A percentile compares a stretch with the other conserved stretches of the same genome.
Evolutionary conservation across 495 filamentous ascomycete species (phyloP).

Genomic region (Staphylotrichum tortipilum): DNA sequence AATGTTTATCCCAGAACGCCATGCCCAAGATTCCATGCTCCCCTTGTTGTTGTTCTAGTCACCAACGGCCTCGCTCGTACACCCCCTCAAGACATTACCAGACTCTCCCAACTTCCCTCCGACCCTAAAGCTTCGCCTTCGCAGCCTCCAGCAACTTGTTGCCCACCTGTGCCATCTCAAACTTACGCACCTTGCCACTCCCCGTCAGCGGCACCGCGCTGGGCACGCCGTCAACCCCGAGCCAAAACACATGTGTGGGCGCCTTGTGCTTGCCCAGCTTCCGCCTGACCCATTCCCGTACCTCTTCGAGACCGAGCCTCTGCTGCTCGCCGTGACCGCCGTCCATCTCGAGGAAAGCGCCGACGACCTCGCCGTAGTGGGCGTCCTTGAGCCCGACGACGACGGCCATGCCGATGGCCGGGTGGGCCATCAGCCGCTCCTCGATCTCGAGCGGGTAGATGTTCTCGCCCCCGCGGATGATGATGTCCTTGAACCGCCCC

Average conservation of each 20-base stretch:
- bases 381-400: slow-evolving; percentile 56
- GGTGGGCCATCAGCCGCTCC: slow-evolving; percentile 52
- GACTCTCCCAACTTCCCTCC: too few relatives aligned
- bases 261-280: slow-evolving; percentile 60
- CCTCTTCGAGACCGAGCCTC: slow-evolving; percentile 37
- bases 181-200: slow-evolving; percentile 65
- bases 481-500: slow-evolving; percentile 57
- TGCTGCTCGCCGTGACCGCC: slow-evolving; percentile 13
- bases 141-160: slow-evolving; percentile 37
- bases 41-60: too few relatives aligned
- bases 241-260: slow-evolving; percentile 56
- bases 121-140: slow-evolving; percentile 34
- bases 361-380: slow-evolving; percentile 61
- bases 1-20: too few relatives aligned
- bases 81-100: too few relatives aligned
- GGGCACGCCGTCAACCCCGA: slow-evolving; percentile 52
- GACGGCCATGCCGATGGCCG: slow-evolving; percentile 45
- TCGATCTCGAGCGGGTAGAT: slow-evolving; percentile 69
- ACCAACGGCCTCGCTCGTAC: too few relatives aligned
- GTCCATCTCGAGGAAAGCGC: slow-evolving; percentile 46
- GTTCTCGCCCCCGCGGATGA: slow-evolving; percentile 53
- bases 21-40: too few relatives aligned
- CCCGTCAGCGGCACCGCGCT: slow-evolving; percentile 53
- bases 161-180: slow-evolving; percentile 52
- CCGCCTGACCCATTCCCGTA: slow-evolving; percentile 51